Evolutionary conservation across 805 yeast genomes (phyloP), one percentile per base, ranked within the genome.

Genomic region (Ogataea trehaloabstinens): DNA sequence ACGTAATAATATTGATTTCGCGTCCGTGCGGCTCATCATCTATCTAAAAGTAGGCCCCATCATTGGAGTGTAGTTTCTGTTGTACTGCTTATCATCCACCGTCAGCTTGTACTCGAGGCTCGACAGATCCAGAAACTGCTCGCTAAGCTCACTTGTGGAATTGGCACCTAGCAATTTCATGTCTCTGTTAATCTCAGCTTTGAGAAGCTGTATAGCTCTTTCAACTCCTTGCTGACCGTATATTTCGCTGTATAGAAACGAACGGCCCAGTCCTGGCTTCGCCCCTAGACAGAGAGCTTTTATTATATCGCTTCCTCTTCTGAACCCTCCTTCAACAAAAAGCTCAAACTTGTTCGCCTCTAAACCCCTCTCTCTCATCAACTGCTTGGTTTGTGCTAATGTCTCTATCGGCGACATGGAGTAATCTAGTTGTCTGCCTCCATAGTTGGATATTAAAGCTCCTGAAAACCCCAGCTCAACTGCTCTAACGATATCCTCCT

Each of bases 191-290:
- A 82, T 66, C 50, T 82, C 88, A 25, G 67, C 73, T 41, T 74
- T 69, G 53, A 82, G 64, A 3, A 81, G 65, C 42, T 74, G 77
- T 34, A 82, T 71, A 11, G 87, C 83, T 43, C 72, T 73, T 25
- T 56, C 58, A 10, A 82, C 88, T n/a, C 95, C 95, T 5, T 65
- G 77, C 47, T 76, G 85, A 3, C 95, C 93, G 49, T 85, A 85
- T 15, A 85, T 72, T 79, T 83, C 77, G 27, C 89, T 88, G 54
- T 82, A 85, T 24, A 84, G 57, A 58, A 85, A 80, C 2, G 90
- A 87, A 40, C 91, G 69, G 4, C 93, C 90, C 28, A 85, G 60
- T 1, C 93, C 93, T 3, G 76, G 80, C 6, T 38, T 66, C 1
- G 73, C 76, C 5, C 74, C 74, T 24, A 70, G 50, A 42, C 73